Conservation (phyloP, 2,329 filamentous ascomycete species). For the Pseudocercospora fuligena region DNA sequence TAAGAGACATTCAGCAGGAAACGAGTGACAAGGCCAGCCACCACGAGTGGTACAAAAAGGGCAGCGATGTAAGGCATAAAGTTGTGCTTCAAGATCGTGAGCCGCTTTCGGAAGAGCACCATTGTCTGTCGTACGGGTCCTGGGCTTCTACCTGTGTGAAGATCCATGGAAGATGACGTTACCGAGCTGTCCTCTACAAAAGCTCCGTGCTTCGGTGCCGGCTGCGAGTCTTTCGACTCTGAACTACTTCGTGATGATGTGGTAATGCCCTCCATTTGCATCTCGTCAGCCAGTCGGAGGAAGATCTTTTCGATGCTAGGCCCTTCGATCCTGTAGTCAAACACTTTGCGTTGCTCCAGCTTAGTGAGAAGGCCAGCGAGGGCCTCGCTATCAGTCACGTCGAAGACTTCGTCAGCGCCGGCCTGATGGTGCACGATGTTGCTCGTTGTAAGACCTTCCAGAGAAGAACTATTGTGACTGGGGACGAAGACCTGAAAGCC, state of each 20-base stretch:
- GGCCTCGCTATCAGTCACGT: slow-evolving; percentile 17
- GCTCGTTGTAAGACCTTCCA: background rate
- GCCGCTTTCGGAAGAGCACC: slow-evolving; percentile 76
- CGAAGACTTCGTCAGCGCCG: slow-evolving; percentile 10
- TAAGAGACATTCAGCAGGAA: slow-evolving; percentile 51
- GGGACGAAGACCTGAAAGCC: slow-evolving; percentile 69
- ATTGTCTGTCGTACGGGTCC: slow-evolving; percentile 62
- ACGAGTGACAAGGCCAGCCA: slow-evolving; percentile 76
- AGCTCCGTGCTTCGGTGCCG: background rate
- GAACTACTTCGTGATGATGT: background rate
- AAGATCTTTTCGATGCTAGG: slow-evolving; percentile 93
- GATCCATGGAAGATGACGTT: slow-evolving; percentile 18
- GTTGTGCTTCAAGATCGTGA: slow-evolving; percentile 76
- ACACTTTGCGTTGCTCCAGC: slow-evolving; percentile 67
- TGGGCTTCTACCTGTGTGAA: slow-evolving; percentile 26
- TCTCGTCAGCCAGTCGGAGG: slow-evolving; percentile 80
- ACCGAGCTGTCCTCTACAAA: slow-evolving; percentile 8
- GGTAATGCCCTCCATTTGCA: slow-evolving; percentile 15
- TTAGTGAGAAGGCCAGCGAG: slow-evolving; percentile 16
- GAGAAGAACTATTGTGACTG: background rate
- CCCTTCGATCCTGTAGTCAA: slow-evolving; percentile 79
- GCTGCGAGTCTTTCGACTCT: slow-evolving; percentile 7
- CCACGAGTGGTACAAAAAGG: slow-evolving; percentile 74
- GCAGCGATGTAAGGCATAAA: slow-evolving; percentile 75
- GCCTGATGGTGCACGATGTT: background rate